Evolutionary conservation across 805 yeast genomes (phyloP), one percentile per base, ranked within the genome.

Genomic region (Starmerella bombi): DNA sequence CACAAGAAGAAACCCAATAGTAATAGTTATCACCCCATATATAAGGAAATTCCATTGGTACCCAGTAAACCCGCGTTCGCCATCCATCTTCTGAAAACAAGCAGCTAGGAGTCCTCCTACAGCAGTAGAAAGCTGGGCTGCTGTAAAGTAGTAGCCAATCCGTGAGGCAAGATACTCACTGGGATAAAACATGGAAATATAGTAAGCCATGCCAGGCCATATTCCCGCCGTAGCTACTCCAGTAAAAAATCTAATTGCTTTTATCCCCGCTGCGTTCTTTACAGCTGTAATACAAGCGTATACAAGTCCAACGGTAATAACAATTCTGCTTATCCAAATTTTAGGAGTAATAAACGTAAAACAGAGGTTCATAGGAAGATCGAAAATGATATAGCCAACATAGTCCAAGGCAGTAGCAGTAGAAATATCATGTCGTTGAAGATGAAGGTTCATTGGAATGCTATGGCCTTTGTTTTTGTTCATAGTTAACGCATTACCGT

Each of bases 171-270:
- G 71, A 44, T 91, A 66, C 35, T 79, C 75, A 38, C 76, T 71
- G 2, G 94, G 94, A 54, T 83, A 83, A 88, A 93, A 83, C 51
- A 82, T 62, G 0, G 86, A 73, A 32, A 83, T 67, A 54, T 83
- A 83, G 60, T 82, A 83, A 18, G 84, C 74, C 78, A 83, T 67
- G 8, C 93, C 93, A 1, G 93, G 93, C 93, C 93, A 82, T 3
- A 82, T 74, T 32, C 93, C 93, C 9, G 93, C 91, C 38, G 82
- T 82, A 42, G 77, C 79, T 41, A 78, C 50, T 36, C 93, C 93
- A 22, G 79, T 70, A 42, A 83, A 66, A 43, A 82, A 74, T 48
- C 93, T 67, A 32, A 75, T 59, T 2, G 85, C 93, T 42, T 75
- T 73, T 23, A 83, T 62, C 4, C 88, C 88, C 7, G 67, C 53